Percentiles rank a stretch among this genome's conserved stretches.
Evolutionary conservation across 169 alveolate species (phyloP).

Genomic region (Prorocentrum cordatum): DNA sequence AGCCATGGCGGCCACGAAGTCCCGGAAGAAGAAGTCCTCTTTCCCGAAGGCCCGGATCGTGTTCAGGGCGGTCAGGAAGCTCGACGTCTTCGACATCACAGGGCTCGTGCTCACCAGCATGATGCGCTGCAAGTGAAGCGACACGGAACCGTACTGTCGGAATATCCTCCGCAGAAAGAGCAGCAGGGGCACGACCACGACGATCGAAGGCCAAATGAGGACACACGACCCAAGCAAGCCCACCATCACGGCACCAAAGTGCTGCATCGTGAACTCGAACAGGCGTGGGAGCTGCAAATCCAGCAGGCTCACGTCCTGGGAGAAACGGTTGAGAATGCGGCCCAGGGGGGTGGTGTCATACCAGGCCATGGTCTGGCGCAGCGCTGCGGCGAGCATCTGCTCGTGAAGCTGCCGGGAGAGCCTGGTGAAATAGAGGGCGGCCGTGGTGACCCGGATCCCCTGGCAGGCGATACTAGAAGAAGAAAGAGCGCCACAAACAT

Average conservation of each 20-base stretch:
- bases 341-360: slow-evolving; percentile 37
- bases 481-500: too few relatives aligned
- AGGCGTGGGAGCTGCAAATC: slow-evolving; percentile 28
- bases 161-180: background rate
- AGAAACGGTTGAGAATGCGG: slow-evolving; percentile 19
- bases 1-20: slow-evolving; percentile 12
- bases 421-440: slow-evolving; percentile 15
- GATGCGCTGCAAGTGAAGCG: slow-evolving; percentile 12
- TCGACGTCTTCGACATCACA: background rate
- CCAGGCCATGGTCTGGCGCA: slow-evolving; percentile 20
- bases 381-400: slow-evolving; percentile 6
- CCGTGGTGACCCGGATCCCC: too few relatives aligned
- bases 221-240: slow-evolving; percentile 16
- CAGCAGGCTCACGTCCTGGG: slow-evolving; percentile 7
- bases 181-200: slow-evolving; percentile 3
- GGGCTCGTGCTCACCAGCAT: slow-evolving; percentile 52
- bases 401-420: slow-evolving; percentile 11
- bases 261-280: slow-evolving; percentile 12
- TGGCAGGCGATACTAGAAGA: too few relatives aligned
- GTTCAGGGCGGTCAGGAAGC: slow-evolving; percentile 11
- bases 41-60: slow-evolving; percentile 38
- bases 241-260: background rate
- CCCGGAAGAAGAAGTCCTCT: background rate
- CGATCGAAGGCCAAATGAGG: background rate
- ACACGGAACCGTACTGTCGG: background rate